These are phyloP conservation scores for Poa annua DNA, from an alignment of 176 grass and related monocot species.

Conservation along the genomic window DNA sequence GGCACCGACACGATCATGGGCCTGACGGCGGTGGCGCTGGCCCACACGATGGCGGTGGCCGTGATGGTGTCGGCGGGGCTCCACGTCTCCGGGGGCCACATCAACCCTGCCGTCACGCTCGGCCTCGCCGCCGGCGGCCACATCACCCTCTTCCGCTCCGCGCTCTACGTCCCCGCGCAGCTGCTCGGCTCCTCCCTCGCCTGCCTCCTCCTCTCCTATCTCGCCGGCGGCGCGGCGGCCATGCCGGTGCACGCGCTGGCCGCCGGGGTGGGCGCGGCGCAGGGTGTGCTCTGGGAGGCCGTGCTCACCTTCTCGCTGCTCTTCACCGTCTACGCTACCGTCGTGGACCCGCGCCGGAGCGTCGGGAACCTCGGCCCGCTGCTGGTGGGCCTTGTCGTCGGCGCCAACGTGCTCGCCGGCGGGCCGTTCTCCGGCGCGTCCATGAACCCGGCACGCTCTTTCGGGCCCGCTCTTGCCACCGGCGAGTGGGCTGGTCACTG, in stretches of 20 bases:
- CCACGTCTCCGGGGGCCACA: slow-evolving; percentile 82
- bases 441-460: slow-evolving; percentile 91
- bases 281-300: slow-evolving; percentile 70
- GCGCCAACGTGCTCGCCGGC: slow-evolving; percentile 76
- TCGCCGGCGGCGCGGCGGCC: slow-evolving; percentile 46
- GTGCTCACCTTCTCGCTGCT: slow-evolving; percentile 91
- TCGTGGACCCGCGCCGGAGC: slow-evolving; percentile 61
- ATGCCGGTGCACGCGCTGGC: slow-evolving; percentile 69
- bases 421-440: slow-evolving; percentile 74
- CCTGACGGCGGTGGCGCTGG: slow-evolving; percentile 73
- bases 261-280: slow-evolving; percentile 45
- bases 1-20: slow-evolving; percentile 67
- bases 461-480: slow-evolving; percentile 64
- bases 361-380: slow-evolving; percentile 52
- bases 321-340: slow-evolving; percentile 74
- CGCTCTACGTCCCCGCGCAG: slow-evolving; percentile 68
- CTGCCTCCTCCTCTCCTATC: slow-evolving; percentile 74
- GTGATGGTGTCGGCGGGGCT: slow-evolving; percentile 82
- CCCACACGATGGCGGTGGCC: slow-evolving; percentile 74
- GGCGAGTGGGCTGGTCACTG: slow-evolving; percentile 74
- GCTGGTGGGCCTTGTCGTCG: slow-evolving; percentile 67
- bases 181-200: slow-evolving; percentile 58
- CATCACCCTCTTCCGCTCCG: slow-evolving; percentile 74
- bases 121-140: slow-evolving; percentile 65
- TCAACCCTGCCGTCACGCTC: slow-evolving; percentile 85